Evolutionary conservation across 345 rosid species (phyloP).

Genomic region (Anacardium occidentale): DNA sequence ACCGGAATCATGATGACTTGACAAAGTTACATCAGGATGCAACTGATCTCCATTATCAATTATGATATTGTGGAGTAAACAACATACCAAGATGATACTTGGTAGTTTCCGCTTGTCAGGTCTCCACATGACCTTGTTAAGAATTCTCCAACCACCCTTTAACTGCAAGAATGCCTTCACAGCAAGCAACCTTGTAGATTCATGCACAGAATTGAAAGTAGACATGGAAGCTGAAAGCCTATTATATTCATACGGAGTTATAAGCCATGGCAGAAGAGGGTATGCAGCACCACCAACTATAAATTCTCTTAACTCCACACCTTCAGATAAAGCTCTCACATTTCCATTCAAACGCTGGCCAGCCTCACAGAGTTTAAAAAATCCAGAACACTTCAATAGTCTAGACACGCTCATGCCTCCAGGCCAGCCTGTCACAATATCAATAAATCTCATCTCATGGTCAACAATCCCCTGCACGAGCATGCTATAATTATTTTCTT

Average conservation of each 20-base stretch:
- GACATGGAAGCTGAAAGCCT: constrained; percentile 34
- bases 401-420: constrained; percentile 76
- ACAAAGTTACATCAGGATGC: constrained; percentile 63
- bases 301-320: constrained; percentile 56
- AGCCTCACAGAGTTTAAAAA: constrained; percentile 66
- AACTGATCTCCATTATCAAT: constrained; percentile 72
- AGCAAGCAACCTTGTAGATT: constrained; percentile 65
- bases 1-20: constrained; percentile 71
- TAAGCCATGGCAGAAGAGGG: constrained; percentile 91
- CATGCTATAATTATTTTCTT: constrained; percentile 84
- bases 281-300: constrained; percentile 75
- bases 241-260: constrained; percentile 59
- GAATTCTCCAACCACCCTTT: constrained; percentile 93
- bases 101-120: constrained; percentile 90
- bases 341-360: constrained; percentile 62
- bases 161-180: constrained; percentile 68
- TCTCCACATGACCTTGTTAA: constrained; percentile 94
- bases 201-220: constrained; percentile 52
- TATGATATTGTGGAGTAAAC: constrained; percentile 81
- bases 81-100: constrained; percentile 80
- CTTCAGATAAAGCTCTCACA: constrained; percentile 35
- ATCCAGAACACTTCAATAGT: constrained; percentile 72
- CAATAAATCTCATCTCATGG: constrained; percentile 86
- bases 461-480: constrained; percentile 85
- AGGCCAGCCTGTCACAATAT: constrained; percentile 95